Evolutionary conservation across 2,329 filamentous ascomycete species (phyloP).

Genomic region (Fusarium humuli): DNA sequence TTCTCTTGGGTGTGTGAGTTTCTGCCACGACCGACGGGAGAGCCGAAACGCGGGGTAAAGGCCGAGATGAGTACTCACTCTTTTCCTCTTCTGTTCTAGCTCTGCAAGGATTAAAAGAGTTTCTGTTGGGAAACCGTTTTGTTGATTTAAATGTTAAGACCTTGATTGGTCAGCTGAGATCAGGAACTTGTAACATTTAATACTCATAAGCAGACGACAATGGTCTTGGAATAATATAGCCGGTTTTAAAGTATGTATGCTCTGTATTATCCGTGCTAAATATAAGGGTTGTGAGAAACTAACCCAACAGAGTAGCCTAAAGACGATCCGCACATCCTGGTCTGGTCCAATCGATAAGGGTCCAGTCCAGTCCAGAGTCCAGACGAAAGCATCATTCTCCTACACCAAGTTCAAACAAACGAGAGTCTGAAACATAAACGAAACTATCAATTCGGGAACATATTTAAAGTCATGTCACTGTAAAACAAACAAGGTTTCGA

Average conservation of each 20-base stretch:
- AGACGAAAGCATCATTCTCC: background rate
- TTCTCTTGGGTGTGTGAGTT: conserved; percentile 15
- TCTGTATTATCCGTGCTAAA: background rate
- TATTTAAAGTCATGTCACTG: background rate
- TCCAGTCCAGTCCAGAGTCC: background rate
- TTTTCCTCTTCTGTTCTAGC: conserved; percentile 30
- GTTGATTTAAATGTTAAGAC: background rate
- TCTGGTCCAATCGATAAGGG: background rate
- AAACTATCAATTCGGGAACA: background rate
- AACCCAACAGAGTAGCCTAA: conserved; percentile 9
- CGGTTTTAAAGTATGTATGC: background rate
- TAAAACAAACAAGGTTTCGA: background rate
- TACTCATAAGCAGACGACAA: background rate
- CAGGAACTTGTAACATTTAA: conserved; percentile 7
- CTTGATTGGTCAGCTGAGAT: conserved; percentile 16
- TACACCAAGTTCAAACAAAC: background rate
- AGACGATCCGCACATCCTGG: background rate
- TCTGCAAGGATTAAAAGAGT: background rate
- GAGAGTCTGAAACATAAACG: background rate
- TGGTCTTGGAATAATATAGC: background rate
- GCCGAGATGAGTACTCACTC: conserved; percentile 26
- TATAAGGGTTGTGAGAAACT: background rate
- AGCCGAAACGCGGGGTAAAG: conserved; percentile 35
- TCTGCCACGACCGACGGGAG: background rate
- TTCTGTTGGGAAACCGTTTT: conserved; percentile 20